Evolutionary conservation across 805 yeast genomes (phyloP).

Genomic region (Saccharomycopsis fodiens): DNA sequence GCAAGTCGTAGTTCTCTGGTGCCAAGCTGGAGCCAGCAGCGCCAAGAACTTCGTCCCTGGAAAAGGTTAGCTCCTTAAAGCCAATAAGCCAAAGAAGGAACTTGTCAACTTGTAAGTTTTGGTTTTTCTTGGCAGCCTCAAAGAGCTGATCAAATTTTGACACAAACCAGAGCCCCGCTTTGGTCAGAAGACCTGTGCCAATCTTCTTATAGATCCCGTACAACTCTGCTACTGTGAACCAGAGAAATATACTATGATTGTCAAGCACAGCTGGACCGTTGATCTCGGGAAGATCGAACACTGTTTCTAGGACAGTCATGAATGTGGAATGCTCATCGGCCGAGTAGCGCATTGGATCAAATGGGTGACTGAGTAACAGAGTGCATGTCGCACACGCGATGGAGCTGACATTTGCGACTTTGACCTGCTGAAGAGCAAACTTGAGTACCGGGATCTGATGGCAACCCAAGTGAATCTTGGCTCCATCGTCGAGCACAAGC

Average conservation of each 20-base stretch:
- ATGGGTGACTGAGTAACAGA: neutral
- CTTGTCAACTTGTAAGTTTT: constrained; percentile 1
- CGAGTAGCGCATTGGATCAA: too few species aligned
- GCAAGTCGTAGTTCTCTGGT: neutral
- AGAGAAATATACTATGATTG: constrained; percentile 43
- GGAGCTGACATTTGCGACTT: constrained; percentile 22
- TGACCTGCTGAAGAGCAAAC: constrained; percentile 30
- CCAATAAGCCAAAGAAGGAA: neutral
- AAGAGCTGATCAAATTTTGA: constrained; percentile 36
- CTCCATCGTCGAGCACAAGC: too few species aligned
- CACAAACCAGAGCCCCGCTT: constrained; percentile 44
- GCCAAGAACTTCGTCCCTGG: neutral
- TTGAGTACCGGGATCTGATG: constrained; percentile 24
- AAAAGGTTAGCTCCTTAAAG: neutral
- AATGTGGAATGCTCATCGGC: constrained; percentile 31
- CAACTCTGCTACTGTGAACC: constrained; percentile 39
- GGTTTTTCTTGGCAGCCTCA: constrained; percentile 8
- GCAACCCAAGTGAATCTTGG: too few species aligned
- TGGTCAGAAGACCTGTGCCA: constrained; percentile 26
- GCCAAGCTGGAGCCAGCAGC: neutral
- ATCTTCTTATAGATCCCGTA: constrained; percentile 28
- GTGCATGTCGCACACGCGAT: constrained; percentile 24
- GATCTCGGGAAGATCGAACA: constrained; percentile 47
- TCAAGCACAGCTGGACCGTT: constrained; percentile 50
- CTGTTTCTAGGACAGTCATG: constrained; percentile 38